These are phyloP conservation scores for Elsinoe fawcettii DNA, from an alignment of 2,329 filamentous ascomycete genomes.

Conservation along the genomic window DNA sequence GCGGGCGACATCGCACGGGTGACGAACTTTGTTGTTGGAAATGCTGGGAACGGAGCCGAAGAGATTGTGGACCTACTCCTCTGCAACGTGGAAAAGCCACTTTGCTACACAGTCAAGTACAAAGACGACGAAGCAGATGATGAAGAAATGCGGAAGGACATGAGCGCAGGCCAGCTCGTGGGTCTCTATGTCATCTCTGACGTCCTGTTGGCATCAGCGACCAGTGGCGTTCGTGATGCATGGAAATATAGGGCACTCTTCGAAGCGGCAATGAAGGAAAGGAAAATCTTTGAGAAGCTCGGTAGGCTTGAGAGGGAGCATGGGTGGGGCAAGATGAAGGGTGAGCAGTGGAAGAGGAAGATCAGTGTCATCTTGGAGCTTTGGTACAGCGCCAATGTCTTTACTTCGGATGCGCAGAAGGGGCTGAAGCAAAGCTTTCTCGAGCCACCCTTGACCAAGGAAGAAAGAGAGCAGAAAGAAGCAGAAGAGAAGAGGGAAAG, in stretches of 20 bases:
- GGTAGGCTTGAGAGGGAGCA: constrained; percentile 64
- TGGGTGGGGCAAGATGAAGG: constrained; percentile 71
- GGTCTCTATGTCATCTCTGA: constrained; percentile 75
- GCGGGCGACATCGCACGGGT: constrained; percentile 81
- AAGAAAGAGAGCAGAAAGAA: constrained; percentile 34
- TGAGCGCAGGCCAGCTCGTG: constrained; percentile 65
- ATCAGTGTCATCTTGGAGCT: constrained; percentile 60
- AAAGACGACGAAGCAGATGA: constrained; percentile 32
- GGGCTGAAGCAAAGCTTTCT: constrained; percentile 63
- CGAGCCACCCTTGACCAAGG: constrained; percentile 52
- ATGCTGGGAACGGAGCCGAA: constrained; percentile 75
- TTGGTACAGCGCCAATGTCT: constrained; percentile 60
- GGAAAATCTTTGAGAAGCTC: constrained; percentile 65
- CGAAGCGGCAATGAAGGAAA: constrained; percentile 60
- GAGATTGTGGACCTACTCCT: constrained; percentile 89
- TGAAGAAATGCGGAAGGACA: constrained; percentile 34
- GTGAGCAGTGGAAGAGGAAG: constrained; percentile 78
- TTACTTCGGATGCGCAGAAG: constrained; percentile 66
- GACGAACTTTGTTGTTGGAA: constrained; percentile 80
- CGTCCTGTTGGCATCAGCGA: constrained; percentile 68
- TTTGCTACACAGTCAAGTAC: constrained; percentile 66
- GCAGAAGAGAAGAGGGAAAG: constrained; percentile 32
- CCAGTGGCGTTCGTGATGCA: constrained; percentile 69
- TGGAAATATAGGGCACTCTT: constrained; percentile 83
- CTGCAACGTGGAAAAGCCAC: constrained; percentile 69